Conservation (phyloP, 768 basidiomycete species). For the Tylopilus cervinicoccineus region DNA sequence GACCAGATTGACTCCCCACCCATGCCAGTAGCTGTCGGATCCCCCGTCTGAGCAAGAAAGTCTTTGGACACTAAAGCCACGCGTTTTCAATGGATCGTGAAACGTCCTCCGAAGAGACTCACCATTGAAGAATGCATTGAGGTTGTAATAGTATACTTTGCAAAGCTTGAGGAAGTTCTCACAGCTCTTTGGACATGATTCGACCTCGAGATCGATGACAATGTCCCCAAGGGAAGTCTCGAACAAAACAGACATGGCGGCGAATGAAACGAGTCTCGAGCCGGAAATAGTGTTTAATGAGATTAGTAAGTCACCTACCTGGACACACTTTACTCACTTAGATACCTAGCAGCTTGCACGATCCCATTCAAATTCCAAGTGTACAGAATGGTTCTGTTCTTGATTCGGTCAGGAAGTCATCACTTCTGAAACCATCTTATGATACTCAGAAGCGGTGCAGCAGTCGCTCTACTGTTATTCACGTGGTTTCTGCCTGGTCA, state of each 20-base stretch:
- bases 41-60: slow-evolving; percentile 95
- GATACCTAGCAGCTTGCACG: too few relatives aligned
- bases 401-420: too few relatives aligned
- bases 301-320: too few relatives aligned
- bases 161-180: slow-evolving; percentile 98
- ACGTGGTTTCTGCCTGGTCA: too few relatives aligned
- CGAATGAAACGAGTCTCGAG: too few relatives aligned
- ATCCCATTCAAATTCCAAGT: too few relatives aligned
- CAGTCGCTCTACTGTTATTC: too few relatives aligned
- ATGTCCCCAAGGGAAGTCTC: slow-evolving; percentile 98
- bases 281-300: too few relatives aligned
- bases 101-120: slow-evolving; percentile 24
- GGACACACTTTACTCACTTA: too few relatives aligned
- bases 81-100: not conserved
- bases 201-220: slow-evolving; percentile 92
- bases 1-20: slow-evolving; percentile 93
- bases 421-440: too few relatives aligned
- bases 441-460: too few relatives aligned
- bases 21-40: slow-evolving; percentile 91
- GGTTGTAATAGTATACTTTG: slow-evolving; percentile 95
- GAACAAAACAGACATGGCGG: slow-evolving; percentile 85
- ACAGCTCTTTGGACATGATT: slow-evolving; percentile 84
- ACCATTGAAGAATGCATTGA: slow-evolving; percentile 99
- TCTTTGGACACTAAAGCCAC: slow-evolving; percentile 80
- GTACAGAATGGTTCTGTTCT: too few relatives aligned